Conservation (phyloP, 345 rosid genomes). For the Eucalyptus microcorys region DNA sequence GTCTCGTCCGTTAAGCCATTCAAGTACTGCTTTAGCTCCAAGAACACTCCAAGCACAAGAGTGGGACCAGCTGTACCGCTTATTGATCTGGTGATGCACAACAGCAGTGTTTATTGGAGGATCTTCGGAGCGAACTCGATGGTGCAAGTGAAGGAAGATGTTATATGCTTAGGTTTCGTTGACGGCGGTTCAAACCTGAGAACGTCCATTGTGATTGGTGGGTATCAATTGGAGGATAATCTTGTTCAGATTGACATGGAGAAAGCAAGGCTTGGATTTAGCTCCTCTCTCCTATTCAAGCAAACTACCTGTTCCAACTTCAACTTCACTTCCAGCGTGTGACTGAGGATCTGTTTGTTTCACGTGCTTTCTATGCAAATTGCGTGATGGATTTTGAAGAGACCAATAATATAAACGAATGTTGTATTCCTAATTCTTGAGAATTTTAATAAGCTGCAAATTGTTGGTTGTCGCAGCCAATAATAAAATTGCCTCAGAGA, state of each 20-base stretch:
- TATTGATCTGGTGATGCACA: slow-evolving; percentile 25
- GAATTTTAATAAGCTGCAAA: not conserved
- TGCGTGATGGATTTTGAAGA: not conserved
- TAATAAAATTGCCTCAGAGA: not conserved
- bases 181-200: slow-evolving; percentile 11
- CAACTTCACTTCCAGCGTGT: slow-evolving; percentile 38
- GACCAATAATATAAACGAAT: too few relatives aligned
- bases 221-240: slow-evolving; percentile 22
- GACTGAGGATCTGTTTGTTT: not conserved
- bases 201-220: slow-evolving; percentile 22
- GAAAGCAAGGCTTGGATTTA: slow-evolving; percentile 16
- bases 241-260: slow-evolving; percentile 22
- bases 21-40: slow-evolving; percentile 34
- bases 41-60: slow-evolving; percentile 22
- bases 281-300: slow-evolving; percentile 5
- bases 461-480: not conserved
- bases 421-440: not conserved
- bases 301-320: slow-evolving; percentile 47
- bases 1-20: slow-evolving; percentile 36
- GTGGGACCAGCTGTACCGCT: slow-evolving; percentile 19
- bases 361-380: not conserved
- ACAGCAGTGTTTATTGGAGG: slow-evolving; percentile 14
- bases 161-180: slow-evolving; percentile 21
- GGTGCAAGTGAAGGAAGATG: slow-evolving; percentile 12
- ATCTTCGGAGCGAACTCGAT: slow-evolving; percentile 23